Evolutionary conservation across 106 monocot species (phyloP), one percentile per base, ranked within the genome.

Genomic region (Dioscorea alata): DNA sequence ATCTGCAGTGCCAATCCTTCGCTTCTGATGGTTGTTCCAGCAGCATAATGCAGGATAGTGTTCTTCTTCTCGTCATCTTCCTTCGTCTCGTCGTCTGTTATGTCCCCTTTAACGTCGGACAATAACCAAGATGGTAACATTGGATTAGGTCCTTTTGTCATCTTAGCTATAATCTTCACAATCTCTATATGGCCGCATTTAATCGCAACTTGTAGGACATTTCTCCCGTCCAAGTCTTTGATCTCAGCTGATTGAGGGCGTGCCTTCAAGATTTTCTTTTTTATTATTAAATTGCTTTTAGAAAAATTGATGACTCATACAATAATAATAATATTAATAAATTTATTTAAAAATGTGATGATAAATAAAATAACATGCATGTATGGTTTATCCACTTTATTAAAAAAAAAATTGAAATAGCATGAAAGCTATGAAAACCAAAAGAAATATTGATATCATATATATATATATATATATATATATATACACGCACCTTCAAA

Each of bases 191-290:
- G 65, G 13, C 74, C 74, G 48, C 57, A 8, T 31, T 57, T 16
- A 21, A 74, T 74, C 18, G 74, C 74, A 32, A 74, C 74, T 66
- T 49, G 74, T 13, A 74, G 65, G 18, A 74, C 74, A 48, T 74
- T 74, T 34, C 15, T 58, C 52, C 57, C 66, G 33, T 0, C 54
- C 4, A 5, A 0, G 61, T 75, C 75, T 1, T 35, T 13, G 61
- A 33, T 50, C 13, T 4, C 4, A 6, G 34, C 56, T 21, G 74
- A 54, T 25, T 58, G 17, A 5, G 74, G 74, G 14, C 16, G 3
- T 28, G 3, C 28, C 28, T 28, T 28, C 28, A 28, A 28, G 28
- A 3, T 28, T 28, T 28, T 28, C 3, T 28, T 28, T 28, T 28
- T 28, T 28, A n/a, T n/a, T n/a, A n/a, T n/a, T n/a, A n/a, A n/a